Evolutionary conservation across 345 rosid species (phyloP).

Genomic region (Populus tremula): DNA sequence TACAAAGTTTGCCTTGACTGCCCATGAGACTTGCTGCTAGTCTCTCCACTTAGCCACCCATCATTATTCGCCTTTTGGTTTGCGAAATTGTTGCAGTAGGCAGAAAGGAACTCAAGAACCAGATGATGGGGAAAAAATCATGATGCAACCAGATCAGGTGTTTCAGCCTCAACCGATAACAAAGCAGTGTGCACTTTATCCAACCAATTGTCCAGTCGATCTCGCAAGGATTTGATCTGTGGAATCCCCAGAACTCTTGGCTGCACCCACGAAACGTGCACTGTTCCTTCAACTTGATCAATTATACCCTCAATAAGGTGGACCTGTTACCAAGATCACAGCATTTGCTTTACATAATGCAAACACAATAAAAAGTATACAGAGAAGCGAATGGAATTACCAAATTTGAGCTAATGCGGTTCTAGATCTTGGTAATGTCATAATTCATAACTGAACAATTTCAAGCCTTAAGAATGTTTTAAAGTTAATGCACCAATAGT

Average conservation of each 20-base stretch:
- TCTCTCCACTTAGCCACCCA: neutral
- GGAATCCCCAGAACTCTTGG: slow-evolving; percentile 95
- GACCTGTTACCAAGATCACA: slow-evolving; percentile 47
- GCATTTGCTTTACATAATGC: neutral
- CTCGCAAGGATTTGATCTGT: slow-evolving; percentile 84
- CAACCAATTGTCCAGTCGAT: slow-evolving; percentile 78
- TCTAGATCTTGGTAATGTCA: neutral
- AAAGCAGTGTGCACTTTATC: slow-evolving; percentile 79
- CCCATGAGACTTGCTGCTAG: neutral
- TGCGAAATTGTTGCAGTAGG: slow-evolving; percentile 12
- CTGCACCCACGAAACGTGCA: slow-evolving; percentile 95
- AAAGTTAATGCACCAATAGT: neutral
- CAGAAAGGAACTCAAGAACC: neutral
- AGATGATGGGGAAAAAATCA: slow-evolving; percentile 20
- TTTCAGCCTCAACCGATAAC: slow-evolving; percentile 92
- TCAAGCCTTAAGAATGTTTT: neutral
- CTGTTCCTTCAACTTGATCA: slow-evolving; percentile 94
- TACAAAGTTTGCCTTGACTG: neutral
- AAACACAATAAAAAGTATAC: neutral
- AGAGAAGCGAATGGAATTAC: neutral
- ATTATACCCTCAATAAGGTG: slow-evolving; percentile 94
- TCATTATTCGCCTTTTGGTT: neutral
- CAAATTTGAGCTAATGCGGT: neutral
- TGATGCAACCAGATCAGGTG: slow-evolving; percentile 92
- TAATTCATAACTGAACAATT: neutral